A percentile compares a stretch with the other conserved stretches of the same genome.
phyloP scores from a whole-genome alignment of 305 asterid species.

The Fraxinus paxiana region DNA sequence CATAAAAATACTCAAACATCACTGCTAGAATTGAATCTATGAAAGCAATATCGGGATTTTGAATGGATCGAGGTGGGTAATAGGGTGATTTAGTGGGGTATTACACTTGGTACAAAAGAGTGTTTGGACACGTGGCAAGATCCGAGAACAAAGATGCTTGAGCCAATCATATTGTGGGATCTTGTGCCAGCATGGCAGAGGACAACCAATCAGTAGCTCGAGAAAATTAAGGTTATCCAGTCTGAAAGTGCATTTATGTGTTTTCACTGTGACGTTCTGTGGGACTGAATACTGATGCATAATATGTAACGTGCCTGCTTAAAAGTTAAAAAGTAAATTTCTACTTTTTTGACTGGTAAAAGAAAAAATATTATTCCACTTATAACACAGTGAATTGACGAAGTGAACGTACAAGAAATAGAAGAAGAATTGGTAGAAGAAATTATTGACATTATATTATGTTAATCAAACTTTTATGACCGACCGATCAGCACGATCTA shows the following conservation, averaged over 20 bases:
- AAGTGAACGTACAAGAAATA: background rate
- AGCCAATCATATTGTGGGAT: conserved; percentile 78
- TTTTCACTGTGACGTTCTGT: conserved; percentile 34
- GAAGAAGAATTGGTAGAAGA: background rate
- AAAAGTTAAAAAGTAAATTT: background rate
- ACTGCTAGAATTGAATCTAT: conserved; percentile 20
- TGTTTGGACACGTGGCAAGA: conserved; percentile 38
- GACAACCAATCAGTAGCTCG: conserved; percentile 68
- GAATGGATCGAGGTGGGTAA: conserved; percentile 63
- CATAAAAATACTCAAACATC: background rate
- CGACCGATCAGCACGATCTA: background rate
- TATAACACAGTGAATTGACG: background rate
- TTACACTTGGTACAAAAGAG: conserved; percentile 36
- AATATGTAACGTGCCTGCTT: background rate
- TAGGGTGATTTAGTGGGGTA: conserved; percentile 29
- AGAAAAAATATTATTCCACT: background rate
- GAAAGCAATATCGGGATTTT: conserved; percentile 72
- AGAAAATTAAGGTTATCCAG: conserved; percentile 65
- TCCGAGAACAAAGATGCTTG: conserved; percentile 1
- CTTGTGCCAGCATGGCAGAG: conserved; percentile 60
- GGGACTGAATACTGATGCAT: conserved; percentile 2
- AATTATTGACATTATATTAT: background rate
- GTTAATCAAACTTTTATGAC: background rate
- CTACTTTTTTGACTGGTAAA: conserved; percentile 3
- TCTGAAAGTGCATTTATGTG: conserved; percentile 36